Base-by-base conservation (phyloP, 805 yeast genomes). In the Candida gorgasii region DNA sequence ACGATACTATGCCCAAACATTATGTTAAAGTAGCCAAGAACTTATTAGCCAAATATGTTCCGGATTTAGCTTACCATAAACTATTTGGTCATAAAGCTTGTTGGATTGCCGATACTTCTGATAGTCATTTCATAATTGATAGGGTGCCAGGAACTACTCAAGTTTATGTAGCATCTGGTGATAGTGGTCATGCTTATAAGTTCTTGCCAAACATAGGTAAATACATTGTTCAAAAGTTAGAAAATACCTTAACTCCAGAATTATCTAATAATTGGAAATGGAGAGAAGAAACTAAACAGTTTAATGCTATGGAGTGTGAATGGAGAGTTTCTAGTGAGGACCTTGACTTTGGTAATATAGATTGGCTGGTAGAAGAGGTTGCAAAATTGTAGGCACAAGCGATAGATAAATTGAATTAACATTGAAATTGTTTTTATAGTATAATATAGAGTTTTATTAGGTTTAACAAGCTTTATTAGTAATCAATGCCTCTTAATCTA, bases 181-280 rank as follows among this genome's bases (percentile, higher is more conserved):
- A 67, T 43, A 61, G 68, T 13, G 71, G 71, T 0, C 73, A 67
- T 49, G 67, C 60, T 4, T 68, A 63, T 42, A 65, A 62, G 56
- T 59, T 66, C 52, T 49, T 65, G 22, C 70, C 69, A 2, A 55
- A 56, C 19, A 48, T 67, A 13, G 72, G 73, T 2, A 48, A 48
- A 31, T 54, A 51, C 23, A 44, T 54, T 7, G 42, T 37, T 7
- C 33, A 39, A 18, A 42, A 26, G 18, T 23, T 50, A 14, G 50
- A 50, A 24, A 37, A 22, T 14, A 38, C 30, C 1, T 29, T 47
- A 8, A 41, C 36, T 20, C 7, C 18, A n/a, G 44, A 45, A 7
- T 31, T 49, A 15, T 27, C 22, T 5, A 14, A 19, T 13, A 16
- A 17, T 9, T 51, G 53, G 52, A 44, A 27, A 23, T 52, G 58